Evolutionary conservation across 2,329 filamentous ascomycete species (phyloP).

Genomic region (Drechslera avenae): DNA sequence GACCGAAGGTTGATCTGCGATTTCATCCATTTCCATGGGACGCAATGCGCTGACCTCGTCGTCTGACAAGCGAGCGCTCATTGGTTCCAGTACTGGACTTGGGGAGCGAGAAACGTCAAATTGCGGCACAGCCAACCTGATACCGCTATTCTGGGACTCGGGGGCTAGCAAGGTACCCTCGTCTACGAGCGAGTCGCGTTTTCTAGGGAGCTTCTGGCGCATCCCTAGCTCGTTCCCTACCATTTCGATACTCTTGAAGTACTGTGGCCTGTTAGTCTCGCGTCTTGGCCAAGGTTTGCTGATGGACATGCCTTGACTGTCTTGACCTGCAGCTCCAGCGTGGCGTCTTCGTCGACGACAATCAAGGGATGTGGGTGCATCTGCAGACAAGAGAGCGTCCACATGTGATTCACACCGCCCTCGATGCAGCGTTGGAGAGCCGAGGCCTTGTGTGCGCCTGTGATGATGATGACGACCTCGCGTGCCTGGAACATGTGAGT

Average conservation of each 20-base stretch:
- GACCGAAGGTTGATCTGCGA: conserved; percentile 39
- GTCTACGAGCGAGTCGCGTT: conserved; percentile 44
- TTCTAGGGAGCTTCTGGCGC: conserved; percentile 50
- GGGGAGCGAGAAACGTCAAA: conserved; percentile 39
- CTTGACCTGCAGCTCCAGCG: conserved; percentile 55
- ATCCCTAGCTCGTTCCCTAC: conserved; percentile 54
- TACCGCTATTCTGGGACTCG: conserved; percentile 24
- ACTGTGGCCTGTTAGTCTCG: conserved; percentile 33
- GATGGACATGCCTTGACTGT: conserved; percentile 44
- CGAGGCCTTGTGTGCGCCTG: conserved; percentile 79
- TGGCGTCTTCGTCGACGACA: conserved; percentile 77
- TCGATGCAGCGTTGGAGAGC: conserved; percentile 82
- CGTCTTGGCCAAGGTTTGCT: neutral
- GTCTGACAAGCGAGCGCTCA: conserved; percentile 41
- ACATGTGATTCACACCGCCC: conserved; percentile 86
- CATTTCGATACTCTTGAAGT: conserved; percentile 58
- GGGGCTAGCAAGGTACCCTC: conserved; percentile 28
- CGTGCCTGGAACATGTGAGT: conserved; percentile 56
- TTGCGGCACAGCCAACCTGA: conserved; percentile 39
- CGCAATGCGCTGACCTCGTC: conserved; percentile 25
- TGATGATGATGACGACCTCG: conserved; percentile 82
- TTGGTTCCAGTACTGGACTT: conserved; percentile 42
- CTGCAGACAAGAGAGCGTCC: conserved; percentile 82
- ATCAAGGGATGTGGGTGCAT: conserved; percentile 81
- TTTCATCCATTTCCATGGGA: conserved; percentile 29